phyloP scores from a whole-genome alignment of 1,284 basidiomycete species.

The Cronartium quercuum region DNA sequence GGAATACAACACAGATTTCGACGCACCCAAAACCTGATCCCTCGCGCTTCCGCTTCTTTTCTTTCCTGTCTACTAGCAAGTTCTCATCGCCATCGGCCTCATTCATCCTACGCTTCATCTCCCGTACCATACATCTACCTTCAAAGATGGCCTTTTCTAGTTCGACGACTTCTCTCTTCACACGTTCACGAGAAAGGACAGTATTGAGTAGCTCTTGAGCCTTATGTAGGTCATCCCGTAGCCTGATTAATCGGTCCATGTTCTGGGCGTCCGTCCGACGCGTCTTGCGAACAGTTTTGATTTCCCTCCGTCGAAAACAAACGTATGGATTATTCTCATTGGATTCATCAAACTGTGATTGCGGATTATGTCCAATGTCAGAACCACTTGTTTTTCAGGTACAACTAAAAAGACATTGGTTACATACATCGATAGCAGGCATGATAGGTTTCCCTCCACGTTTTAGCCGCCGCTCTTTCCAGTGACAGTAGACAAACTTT shows the following conservation, averaged over 20 bases:
- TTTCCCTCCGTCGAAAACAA: conserved; percentile 92
- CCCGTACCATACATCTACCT: conserved; percentile 65
- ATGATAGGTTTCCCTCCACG: conserved; percentile 71
- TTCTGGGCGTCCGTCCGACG: conserved; percentile 79
- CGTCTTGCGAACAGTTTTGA: conserved; percentile 90
- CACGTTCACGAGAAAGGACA: conserved; percentile 64
- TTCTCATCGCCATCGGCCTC: conserved; percentile 73
- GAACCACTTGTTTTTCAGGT: conserved; percentile 46
- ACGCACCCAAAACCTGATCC: conserved; percentile 42
- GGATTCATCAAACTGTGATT: conserved; percentile 72
- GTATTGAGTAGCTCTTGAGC: conserved; percentile 67
- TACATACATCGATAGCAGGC: conserved; percentile 67
- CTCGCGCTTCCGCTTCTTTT: conserved; percentile 58
- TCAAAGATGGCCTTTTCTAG: conserved; percentile 69
- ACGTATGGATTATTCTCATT: conserved; percentile 95
- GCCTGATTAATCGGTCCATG: conserved; percentile 74
- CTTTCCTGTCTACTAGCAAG: conserved; percentile 64
- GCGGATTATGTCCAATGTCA: neutral
- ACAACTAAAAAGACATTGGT: neutral
- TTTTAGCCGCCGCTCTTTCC: conserved; percentile 68
- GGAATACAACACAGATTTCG: conserved; percentile 46
- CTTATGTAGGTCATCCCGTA: conserved; percentile 68
- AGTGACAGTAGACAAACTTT: conserved; percentile 67
- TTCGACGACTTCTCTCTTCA: conserved; percentile 63
- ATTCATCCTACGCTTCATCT: conserved; percentile 67